phyloP scores from a whole-genome alignment of 306 rosid species.

The Betula pendula region DNA sequence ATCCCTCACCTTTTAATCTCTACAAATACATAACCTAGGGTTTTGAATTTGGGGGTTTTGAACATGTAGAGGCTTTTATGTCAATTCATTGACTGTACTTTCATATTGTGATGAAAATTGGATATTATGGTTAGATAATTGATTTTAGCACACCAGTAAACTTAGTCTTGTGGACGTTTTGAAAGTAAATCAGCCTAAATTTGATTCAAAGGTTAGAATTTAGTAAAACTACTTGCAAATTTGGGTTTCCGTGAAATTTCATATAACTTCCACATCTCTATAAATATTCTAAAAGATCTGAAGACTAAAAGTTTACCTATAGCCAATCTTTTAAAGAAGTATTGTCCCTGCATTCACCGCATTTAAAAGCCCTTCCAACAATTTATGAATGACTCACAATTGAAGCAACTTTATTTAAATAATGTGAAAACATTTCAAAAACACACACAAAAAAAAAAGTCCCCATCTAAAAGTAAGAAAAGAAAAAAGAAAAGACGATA shows the following conservation, averaged over 20 bases:
- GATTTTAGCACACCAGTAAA: not conserved
- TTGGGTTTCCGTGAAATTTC: too few relatives aligned
- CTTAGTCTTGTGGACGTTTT: not conserved
- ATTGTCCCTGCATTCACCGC: not conserved
- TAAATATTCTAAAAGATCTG: not conserved
- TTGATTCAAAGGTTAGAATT: not conserved
- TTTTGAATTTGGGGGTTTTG: not conserved
- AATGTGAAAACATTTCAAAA: not conserved
- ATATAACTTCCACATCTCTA: not conserved
- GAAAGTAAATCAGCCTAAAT: not conserved
- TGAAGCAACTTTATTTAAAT: not conserved
- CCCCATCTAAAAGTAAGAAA: not conserved
- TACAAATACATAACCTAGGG: too few relatives aligned
- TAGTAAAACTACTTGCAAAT: not conserved
- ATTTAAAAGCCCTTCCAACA: not conserved
- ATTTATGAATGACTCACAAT: not conserved
- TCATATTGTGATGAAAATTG: not conserved
- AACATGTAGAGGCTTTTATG: not conserved
- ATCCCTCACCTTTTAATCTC: not conserved
- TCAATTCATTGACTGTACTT: not conserved
- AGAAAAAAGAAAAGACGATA: not conserved
- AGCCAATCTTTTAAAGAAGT: not conserved
- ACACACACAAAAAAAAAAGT: not conserved
- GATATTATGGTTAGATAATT: not conserved
- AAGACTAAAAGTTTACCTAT: not conserved